Evolutionary conservation across 1,139 yeast species (phyloP).

Genomic region (Maudiozyma humilis): DNA sequence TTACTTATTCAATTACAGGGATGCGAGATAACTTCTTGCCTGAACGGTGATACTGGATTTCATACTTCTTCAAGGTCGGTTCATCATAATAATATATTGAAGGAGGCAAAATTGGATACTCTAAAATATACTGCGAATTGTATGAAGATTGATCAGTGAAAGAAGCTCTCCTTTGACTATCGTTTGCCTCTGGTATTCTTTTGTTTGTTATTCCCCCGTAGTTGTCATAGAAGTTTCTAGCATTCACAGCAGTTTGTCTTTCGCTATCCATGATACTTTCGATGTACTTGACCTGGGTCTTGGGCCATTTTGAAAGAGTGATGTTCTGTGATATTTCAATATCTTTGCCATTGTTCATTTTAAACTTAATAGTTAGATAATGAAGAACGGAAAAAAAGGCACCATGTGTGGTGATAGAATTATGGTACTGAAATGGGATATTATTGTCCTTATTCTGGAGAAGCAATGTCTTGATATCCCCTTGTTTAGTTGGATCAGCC

Average conservation of each 20-base stretch:
- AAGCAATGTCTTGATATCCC: conserved; percentile 15
- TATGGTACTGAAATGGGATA: conserved; percentile 33
- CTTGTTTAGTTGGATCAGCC: neutral
- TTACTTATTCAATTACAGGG: conserved; percentile 22
- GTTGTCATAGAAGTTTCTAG: conserved; percentile 27
- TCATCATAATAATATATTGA: conserved; percentile 21
- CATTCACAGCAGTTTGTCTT: conserved; percentile 39
- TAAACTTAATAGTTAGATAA: conserved; percentile 43
- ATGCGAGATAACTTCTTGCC: conserved; percentile 15
- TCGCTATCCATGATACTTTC: conserved; percentile 47
- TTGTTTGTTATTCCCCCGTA: conserved; percentile 28
- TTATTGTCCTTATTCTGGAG: conserved; percentile 21
- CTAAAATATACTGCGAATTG: conserved; percentile 13
- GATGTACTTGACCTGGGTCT: conserved; percentile 38
- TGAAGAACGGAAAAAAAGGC: conserved; percentile 46
- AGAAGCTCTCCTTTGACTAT: neutral
- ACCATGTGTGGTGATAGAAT: conserved; percentile 42
- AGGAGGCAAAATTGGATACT: conserved; percentile 32
- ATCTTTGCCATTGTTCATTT: conserved; percentile 43
- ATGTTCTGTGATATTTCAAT: conserved; percentile 45
- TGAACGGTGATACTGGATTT: conserved; percentile 14
- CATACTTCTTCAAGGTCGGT: conserved; percentile 18
- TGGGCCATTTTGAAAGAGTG: conserved; percentile 47
- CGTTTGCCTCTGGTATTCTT: conserved; percentile 13
- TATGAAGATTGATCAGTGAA: neutral